Conservation (phyloP, 2,329 filamentous ascomycete species). For the Chrysoporthe puriensis region DNA sequence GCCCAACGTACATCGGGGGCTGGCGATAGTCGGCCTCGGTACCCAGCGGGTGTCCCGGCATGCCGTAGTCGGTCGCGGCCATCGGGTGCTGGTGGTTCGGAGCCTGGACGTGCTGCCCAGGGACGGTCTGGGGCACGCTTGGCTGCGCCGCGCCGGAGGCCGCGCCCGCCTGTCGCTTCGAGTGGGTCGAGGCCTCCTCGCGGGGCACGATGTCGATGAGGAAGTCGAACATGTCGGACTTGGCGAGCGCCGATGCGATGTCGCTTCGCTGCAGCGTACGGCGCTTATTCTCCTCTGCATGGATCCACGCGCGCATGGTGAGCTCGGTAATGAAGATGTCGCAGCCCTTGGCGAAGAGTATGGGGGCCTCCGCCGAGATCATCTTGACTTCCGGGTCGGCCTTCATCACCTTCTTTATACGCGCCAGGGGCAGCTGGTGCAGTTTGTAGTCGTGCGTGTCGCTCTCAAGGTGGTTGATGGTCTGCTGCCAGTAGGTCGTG, state of each 20-base stretch:
- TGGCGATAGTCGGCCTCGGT: slow-evolving; percentile 80
- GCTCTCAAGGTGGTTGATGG: slow-evolving; percentile 91
- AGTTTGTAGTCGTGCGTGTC: slow-evolving; percentile 99
- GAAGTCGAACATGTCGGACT: slow-evolving; percentile 99
- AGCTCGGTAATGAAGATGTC: slow-evolving; percentile 99
- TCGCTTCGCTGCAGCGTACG: slow-evolving; percentile 93
- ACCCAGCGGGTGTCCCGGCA: slow-evolving; percentile 65
- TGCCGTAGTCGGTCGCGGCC: slow-evolving; percentile 62
- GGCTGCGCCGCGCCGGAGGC: slow-evolving; percentile 44
- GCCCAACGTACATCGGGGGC: slow-evolving; percentile 80
- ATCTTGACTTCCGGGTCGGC: slow-evolving; percentile 99
- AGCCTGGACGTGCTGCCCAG: slow-evolving; percentile 57
- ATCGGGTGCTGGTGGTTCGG: slow-evolving; percentile 64
- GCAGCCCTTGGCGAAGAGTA: slow-evolving; percentile 96
- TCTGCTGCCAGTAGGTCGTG: slow-evolving; percentile 99
- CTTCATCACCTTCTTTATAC: slow-evolving; percentile 99
- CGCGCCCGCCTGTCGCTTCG: slow-evolving; percentile 71
- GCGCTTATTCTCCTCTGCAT: slow-evolving; percentile 98
- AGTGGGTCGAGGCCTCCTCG: slow-evolving; percentile 85
- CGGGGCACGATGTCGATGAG: slow-evolving; percentile 97
- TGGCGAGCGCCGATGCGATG: slow-evolving; percentile 92
- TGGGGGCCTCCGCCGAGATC: slow-evolving; percentile 98
- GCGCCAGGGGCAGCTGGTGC: slow-evolving; percentile 92
- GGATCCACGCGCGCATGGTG: slow-evolving; percentile 99
- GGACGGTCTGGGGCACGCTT: slow-evolving; percentile 55